These are phyloP conservation scores for Neurospora sp. DNA, from an alignment of 2,329 filamentous ascomycete genomes.

Conservation along the genomic window DNA sequence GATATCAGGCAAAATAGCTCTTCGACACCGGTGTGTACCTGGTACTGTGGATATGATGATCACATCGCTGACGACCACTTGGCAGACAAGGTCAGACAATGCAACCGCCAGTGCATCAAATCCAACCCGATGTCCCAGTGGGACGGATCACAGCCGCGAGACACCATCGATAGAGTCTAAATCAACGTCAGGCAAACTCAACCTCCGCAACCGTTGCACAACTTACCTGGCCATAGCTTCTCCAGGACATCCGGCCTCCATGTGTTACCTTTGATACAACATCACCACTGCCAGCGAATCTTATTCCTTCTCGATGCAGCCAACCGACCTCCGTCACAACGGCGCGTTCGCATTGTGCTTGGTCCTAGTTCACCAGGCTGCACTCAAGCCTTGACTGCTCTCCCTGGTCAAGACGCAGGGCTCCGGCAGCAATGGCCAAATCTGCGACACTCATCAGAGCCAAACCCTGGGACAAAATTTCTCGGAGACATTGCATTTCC, in stretches of 20 bases:
- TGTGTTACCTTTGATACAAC: neutral
- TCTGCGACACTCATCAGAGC: neutral
- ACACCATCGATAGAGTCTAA: neutral
- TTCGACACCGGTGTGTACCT: neutral
- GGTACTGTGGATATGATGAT: neutral
- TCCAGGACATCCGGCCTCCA: neutral
- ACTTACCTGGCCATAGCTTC: neutral
- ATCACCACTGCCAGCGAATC: neutral
- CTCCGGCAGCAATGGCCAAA: neutral
- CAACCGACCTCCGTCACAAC: neutral
- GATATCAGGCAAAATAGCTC: neutral
- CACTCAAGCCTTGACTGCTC: neutral
- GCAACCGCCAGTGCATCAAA: neutral
- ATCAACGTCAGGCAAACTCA: neutral
- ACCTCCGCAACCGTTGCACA: neutral
- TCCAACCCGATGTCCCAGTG: neutral
- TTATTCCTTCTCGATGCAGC: neutral
- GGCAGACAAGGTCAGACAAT: neutral
- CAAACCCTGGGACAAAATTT: neutral
- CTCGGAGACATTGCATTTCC: neutral
- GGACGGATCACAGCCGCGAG: neutral
- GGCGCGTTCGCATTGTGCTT: neutral
- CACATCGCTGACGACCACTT: neutral
- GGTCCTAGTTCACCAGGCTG: neutral
- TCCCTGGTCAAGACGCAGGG: neutral